These are phyloP conservation scores for Stagonosporopsis tanaceti DNA, from an alignment of 2,329 filamentous ascomycete genomes.

Conservation along the genomic window DNA sequence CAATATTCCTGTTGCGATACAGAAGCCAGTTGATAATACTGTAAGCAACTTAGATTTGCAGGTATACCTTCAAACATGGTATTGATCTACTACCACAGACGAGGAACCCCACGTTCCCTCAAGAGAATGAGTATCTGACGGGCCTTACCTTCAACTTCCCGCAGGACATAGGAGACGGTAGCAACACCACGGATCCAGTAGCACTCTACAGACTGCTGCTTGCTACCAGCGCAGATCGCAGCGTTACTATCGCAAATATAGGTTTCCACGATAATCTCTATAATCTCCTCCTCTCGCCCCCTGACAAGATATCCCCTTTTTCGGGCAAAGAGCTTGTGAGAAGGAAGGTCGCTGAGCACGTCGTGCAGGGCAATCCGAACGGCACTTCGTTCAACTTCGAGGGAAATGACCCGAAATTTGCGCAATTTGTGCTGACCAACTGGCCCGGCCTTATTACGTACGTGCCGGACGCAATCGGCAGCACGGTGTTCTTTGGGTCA, in stretches of 20 bases:
- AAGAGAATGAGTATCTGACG: conserved; percentile 6
- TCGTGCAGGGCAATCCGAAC: conserved; percentile 10
- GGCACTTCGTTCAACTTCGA: conserved; percentile 9
- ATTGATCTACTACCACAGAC: not conserved
- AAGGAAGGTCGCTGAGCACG: conserved; percentile 5
- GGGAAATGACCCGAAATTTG: conserved; percentile 1
- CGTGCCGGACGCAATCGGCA: conserved; percentile 6
- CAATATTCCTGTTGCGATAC: conserved; percentile 5
- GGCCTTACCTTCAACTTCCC: not conserved
- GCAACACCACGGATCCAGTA: conserved; percentile 5
- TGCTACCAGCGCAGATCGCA: not conserved
- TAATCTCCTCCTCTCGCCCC: conserved; percentile 1
- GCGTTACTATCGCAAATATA: conserved; percentile 6
- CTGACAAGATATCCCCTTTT: not conserved
- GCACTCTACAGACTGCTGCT: conserved; percentile 1
- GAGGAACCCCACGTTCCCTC: conserved; percentile 6
- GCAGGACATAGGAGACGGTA: conserved; percentile 8
- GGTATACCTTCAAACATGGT: not conserved
- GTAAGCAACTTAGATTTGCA: not conserved
- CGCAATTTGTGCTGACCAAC: conserved; percentile 8
- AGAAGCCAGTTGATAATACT: conserved; percentile 11
- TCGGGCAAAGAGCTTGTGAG: not conserved
- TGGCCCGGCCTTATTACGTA: conserved; percentile 7
- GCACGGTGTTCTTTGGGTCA: conserved; percentile 1
- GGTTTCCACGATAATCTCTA: conserved; percentile 11